Conservation (phyloP, 2,329 filamentous ascomycete species). For the Aureobasidium leucospermi region DNA sequence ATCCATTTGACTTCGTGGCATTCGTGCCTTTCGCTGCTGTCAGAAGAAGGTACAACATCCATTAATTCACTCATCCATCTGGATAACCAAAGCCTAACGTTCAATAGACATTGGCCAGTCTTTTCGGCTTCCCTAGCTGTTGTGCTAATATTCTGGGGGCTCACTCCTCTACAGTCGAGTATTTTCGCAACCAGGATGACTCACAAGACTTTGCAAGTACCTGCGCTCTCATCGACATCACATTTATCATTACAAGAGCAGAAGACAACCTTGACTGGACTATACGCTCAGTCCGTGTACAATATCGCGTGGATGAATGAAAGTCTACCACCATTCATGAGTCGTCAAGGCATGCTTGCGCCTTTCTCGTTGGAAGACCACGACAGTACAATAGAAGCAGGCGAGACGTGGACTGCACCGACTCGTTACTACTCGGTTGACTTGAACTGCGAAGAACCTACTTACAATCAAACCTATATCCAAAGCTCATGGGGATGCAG, state of each 20-base stretch:
- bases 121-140: slow-evolving; percentile 43
- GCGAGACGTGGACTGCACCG: slow-evolving; percentile 20
- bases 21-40: slow-evolving; percentile 33
- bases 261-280: slow-evolving; percentile 24
- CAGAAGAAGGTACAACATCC: not conserved
- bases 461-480: not conserved
- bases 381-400: slow-evolving; percentile 10
- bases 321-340: slow-evolving; percentile 37
- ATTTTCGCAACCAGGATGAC: slow-evolving; percentile 41
- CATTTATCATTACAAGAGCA: slow-evolving; percentile 28
- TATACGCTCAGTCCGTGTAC: slow-evolving; percentile 40
- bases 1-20: slow-evolving; percentile 45
- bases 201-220: not conserved
- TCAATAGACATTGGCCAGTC: slow-evolving; percentile 40
- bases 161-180: slow-evolving; percentile 51
- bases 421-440: slow-evolving; percentile 30
- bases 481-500: not conserved
- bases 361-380: slow-evolving; percentile 32
- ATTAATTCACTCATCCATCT: too few species aligned
- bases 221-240: slow-evolving; percentile 21
- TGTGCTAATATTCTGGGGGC: slow-evolving; percentile 46
- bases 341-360: slow-evolving; percentile 34
- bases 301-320: slow-evolving; percentile 43
- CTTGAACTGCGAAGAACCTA: slow-evolving; percentile 26
- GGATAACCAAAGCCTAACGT: not conserved